phyloP scores from a whole-genome alignment of 805 yeast species.

The Saccharomycopsis schoenii region DNA sequence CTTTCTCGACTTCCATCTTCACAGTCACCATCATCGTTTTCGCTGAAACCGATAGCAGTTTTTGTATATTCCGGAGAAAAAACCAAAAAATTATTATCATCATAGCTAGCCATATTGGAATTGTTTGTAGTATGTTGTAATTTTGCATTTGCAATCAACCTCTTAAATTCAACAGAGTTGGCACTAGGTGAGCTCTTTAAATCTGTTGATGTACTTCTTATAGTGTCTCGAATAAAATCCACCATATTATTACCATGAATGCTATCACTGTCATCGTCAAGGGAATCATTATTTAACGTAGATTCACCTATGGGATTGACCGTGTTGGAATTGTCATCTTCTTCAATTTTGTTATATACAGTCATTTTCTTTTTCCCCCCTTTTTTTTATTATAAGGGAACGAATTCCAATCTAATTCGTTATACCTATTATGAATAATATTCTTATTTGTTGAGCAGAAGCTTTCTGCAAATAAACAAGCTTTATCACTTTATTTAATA shows the following conservation, averaged over 20 bases:
- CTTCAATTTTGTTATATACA: background rate
- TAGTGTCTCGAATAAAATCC: background rate
- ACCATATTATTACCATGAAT: background rate
- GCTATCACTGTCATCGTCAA: background rate
- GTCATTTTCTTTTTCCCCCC: background rate
- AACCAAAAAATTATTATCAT: background rate
- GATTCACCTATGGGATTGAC: background rate
- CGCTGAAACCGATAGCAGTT: background rate
- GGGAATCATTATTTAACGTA: background rate
- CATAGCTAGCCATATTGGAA: background rate
- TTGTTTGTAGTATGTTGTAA: background rate
- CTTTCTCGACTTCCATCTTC: background rate
- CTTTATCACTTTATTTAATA: too few relatives aligned
- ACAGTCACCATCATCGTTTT: background rate
- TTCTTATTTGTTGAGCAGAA: background rate
- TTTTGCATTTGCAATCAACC: slow-evolving; percentile 10
- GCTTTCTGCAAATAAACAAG: too few relatives aligned
- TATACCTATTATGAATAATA: background rate
- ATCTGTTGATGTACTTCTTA: background rate
- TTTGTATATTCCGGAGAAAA: background rate
- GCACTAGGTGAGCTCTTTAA: slow-evolving; percentile 40
- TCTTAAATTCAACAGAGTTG: slow-evolving; percentile 37
- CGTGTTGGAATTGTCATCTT: background rate
- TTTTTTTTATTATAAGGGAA: background rate
- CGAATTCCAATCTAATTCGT: background rate